Percentiles rank a stretch among this genome's conserved stretches.
phyloP scores from a whole-genome alignment of 2,329 filamentous ascomycete genomes.

The Aspergillus novoparasiticus region DNA sequence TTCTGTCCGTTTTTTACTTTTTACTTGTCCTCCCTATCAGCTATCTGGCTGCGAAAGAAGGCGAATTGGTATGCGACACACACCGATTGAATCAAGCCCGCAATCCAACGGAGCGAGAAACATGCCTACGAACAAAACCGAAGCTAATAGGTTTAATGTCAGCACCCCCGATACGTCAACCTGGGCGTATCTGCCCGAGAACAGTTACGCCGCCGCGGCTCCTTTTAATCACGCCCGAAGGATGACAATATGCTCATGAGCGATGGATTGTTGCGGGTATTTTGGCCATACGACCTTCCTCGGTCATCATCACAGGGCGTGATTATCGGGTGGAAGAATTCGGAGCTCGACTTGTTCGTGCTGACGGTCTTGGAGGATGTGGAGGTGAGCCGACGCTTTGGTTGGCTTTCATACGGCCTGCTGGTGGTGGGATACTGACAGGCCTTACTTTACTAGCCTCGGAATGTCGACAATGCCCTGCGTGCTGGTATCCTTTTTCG shows the following conservation, averaged over 20 bases:
- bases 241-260: slow-evolving; percentile 66
- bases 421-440: slow-evolving; percentile 8
- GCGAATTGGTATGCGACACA: slow-evolving; percentile 67
- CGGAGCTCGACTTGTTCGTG: slow-evolving; percentile 84
- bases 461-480: slow-evolving; percentile 84
- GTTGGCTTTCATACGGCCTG: background rate
- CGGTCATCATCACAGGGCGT: slow-evolving; percentile 75
- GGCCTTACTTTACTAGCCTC: slow-evolving; percentile 53
- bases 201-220: slow-evolving; percentile 89
- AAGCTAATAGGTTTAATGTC: slow-evolving; percentile 8
- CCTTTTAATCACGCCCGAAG: slow-evolving; percentile 66
- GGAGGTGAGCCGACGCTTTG: slow-evolving; percentile 62
- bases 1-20: slow-evolving; percentile 83
- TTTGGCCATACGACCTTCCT: slow-evolving; percentile 90
- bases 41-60: slow-evolving; percentile 78
- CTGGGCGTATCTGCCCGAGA: slow-evolving; percentile 91
- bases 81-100: slow-evolving; percentile 9
- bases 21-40: slow-evolving; percentile 81
- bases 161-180: slow-evolving; percentile 81
- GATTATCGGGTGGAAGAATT: slow-evolving; percentile 95
- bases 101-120: slow-evolving; percentile 6
- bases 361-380: slow-evolving; percentile 88
- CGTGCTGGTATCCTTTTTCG: slow-evolving; percentile 81
- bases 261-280: slow-evolving; percentile 94
- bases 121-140: background rate